Evolutionary conservation across 441 rosid species (phyloP), one percentile per base, ranked within the genome.

Genomic region (Arabidopsis hybrid): DNA sequence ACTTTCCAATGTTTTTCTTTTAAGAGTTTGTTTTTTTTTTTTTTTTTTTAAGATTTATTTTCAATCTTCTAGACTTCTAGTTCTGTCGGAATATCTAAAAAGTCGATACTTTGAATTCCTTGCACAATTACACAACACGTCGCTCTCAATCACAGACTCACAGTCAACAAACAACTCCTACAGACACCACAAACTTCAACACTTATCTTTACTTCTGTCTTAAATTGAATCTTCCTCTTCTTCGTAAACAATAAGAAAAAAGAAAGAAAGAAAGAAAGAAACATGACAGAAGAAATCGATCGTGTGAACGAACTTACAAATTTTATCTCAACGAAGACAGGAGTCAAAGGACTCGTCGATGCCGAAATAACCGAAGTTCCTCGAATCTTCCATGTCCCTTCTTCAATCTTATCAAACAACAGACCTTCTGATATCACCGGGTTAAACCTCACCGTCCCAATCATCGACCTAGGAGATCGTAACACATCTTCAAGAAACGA

Each of bases 381-480:
- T 31, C 35, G 3, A 40, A 17, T 59, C 1, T 76, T 76, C 0
- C 75, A 63, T 47, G 39, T 35, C n/a, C 65, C 75, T 40, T 40
- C 75, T 63, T 60, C 69, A 13, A 13, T 29, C 16, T 7, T 46
- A 2, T 63, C 58, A 40, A 58, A 38, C 40, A 71, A 69, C 52
- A 32, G 1, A 64, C 53, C 71, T 36, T 17, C 18, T 11, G 26
- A 76, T 17, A 17, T 13, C 60, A 50, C 73, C 3, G 26, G 6
- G 1, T 58, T 71, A 49, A 68, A 71, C 62, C 65, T 60, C 58
- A 61, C 62, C 49, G 66, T 80, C 32, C 73, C 76, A 2, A 52
- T 78, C 69, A 78, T 84, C 18, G 85, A 82, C 32, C 80, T 80
- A 4, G 65, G 60, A 45, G 72, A 57, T 39, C 2, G 32, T 1